These are phyloP conservation scores for Solanum paucissectum DNA, from an alignment of 257 asterid genomes.

Conservation along the genomic window DNA sequence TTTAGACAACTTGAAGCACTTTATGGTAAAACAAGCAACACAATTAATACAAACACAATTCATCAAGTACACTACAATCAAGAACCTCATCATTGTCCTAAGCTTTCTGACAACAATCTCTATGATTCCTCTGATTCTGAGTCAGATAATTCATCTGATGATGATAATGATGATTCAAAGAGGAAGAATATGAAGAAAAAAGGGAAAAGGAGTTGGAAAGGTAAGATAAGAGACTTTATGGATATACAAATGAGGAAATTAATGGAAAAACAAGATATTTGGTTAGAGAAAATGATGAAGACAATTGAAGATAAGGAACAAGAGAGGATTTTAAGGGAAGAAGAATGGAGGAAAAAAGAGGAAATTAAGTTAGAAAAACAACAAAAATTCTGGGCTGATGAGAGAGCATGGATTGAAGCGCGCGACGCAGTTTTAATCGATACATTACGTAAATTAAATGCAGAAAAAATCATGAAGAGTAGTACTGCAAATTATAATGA, in stretches of 20 bases:
- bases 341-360: conserved; percentile 78
- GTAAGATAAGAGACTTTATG: conserved; percentile 56
- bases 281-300: conserved; percentile 80
- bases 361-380: conserved; percentile 55
- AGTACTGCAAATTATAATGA: not conserved
- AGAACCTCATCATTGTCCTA: conserved; percentile 9
- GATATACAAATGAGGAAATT: conserved; percentile 64
- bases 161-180: conserved; percentile 13
- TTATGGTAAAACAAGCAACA: conserved; percentile 47
- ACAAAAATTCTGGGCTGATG: conserved; percentile 74
- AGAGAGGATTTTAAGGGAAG: conserved; percentile 61
- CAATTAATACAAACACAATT: not conserved
- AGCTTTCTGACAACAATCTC: conserved; percentile 48
- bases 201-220: conserved; percentile 48
- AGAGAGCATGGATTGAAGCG: conserved; percentile 79
- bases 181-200: conserved; percentile 28
- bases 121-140: conserved; percentile 55
- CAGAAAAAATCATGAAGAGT: conserved; percentile 16
- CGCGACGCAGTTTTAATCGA: conserved; percentile 65
- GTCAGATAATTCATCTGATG: conserved; percentile 38
- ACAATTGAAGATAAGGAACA: conserved; percentile 68
- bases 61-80: not conserved
- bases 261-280: conserved; percentile 74
- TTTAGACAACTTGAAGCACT: conserved; percentile 97
- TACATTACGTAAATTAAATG: conserved; percentile 37